phyloP scores from a whole-genome alignment of 2,329 filamentous ascomycete genomes.

The Emergomyces africanus region DNA sequence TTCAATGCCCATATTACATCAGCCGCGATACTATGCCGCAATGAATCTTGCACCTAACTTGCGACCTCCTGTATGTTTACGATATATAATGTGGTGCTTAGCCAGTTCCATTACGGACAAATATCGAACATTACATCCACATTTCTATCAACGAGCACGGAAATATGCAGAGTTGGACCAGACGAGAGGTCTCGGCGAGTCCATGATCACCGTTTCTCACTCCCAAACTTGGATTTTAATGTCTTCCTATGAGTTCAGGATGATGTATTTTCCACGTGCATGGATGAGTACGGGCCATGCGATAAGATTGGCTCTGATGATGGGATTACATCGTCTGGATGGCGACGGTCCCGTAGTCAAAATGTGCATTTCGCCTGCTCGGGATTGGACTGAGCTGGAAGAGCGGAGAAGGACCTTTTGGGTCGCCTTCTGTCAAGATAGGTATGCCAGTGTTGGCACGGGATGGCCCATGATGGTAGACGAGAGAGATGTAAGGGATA shows the following conservation, averaged over 20 bases:
- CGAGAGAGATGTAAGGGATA: slow-evolving; percentile 56
- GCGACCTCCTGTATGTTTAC: slow-evolving; percentile 72
- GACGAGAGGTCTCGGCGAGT: slow-evolving; percentile 83
- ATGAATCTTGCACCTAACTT: slow-evolving; percentile 81
- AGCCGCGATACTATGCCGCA: slow-evolving; percentile 70
- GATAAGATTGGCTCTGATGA: slow-evolving; percentile 77
- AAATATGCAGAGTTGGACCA: slow-evolving; percentile 87
- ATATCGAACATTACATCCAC: slow-evolving; percentile 63
- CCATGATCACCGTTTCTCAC: slow-evolving; percentile 73
- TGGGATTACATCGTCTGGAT: slow-evolving; percentile 79
- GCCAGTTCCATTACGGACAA: slow-evolving; percentile 79
- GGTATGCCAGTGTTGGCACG: slow-evolving; percentile 90
- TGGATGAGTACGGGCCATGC: slow-evolving; percentile 85
- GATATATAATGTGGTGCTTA: slow-evolving; percentile 93
- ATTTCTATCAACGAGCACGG: slow-evolving; percentile 79
- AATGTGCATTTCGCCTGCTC: slow-evolving; percentile 71
- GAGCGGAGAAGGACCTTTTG: slow-evolving; percentile 88
- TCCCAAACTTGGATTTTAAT: slow-evolving; percentile 75
- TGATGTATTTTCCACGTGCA: slow-evolving; percentile 92
- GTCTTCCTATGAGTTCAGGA: slow-evolving; percentile 82
- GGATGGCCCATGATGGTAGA: slow-evolving; percentile 95
- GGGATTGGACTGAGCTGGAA: slow-evolving; percentile 89
- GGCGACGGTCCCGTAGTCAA: slow-evolving; percentile 77
- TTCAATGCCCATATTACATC: slow-evolving; percentile 78
- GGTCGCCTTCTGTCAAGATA: slow-evolving; percentile 82